These are phyloP conservation scores for Lipomyces yamanashiensis DNA, from an alignment of 805 yeast genomes.

Conservation along the genomic window DNA sequence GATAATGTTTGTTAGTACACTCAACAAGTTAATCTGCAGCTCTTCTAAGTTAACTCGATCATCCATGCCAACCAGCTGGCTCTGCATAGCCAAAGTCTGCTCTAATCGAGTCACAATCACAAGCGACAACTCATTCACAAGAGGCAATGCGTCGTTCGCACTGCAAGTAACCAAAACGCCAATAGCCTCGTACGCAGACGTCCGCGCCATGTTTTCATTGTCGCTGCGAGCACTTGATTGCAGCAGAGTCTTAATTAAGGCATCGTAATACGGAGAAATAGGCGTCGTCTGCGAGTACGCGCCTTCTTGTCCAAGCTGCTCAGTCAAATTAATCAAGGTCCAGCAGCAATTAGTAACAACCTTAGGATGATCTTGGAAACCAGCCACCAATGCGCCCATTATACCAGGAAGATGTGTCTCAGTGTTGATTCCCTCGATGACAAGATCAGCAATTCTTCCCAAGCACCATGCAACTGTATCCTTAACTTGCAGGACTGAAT, in stretches of 20 bases:
- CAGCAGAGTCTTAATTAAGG: slow-evolving; percentile 70
- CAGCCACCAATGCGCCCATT: slow-evolving; percentile 71
- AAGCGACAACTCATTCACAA: slow-evolving; percentile 73
- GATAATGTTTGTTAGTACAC: slow-evolving; percentile 79
- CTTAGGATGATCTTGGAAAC: slow-evolving; percentile 89
- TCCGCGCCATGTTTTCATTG: slow-evolving; percentile 85
- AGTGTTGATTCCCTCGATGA: slow-evolving; percentile 73
- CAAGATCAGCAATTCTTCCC: slow-evolving; percentile 91
- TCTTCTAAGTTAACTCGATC: slow-evolving; percentile 79
- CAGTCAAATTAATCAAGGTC: slow-evolving; percentile 90
- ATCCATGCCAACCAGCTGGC: slow-evolving; percentile 66
- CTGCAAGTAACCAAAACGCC: slow-evolving; percentile 79
- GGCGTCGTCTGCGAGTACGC: slow-evolving; percentile 56
- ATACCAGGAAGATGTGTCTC: slow-evolving; percentile 69
- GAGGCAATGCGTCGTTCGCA: slow-evolving; percentile 68
- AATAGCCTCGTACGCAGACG: slow-evolving; percentile 95
- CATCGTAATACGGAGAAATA: slow-evolving; percentile 73
- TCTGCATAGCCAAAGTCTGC: slow-evolving; percentile 62
- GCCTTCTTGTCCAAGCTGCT: slow-evolving; percentile 68
- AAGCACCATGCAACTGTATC: slow-evolving; percentile 99
- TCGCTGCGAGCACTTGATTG: slow-evolving; percentile 72
- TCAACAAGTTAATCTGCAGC: slow-evolving; percentile 76
- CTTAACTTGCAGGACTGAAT: slow-evolving; percentile 79
- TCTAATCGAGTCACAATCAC: slow-evolving; percentile 76
- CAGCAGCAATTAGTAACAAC: slow-evolving; percentile 97